Evolutionary conservation across 345 rosid genomes (phyloP).

Genomic region (Eucalyptus shirleyi): DNA sequence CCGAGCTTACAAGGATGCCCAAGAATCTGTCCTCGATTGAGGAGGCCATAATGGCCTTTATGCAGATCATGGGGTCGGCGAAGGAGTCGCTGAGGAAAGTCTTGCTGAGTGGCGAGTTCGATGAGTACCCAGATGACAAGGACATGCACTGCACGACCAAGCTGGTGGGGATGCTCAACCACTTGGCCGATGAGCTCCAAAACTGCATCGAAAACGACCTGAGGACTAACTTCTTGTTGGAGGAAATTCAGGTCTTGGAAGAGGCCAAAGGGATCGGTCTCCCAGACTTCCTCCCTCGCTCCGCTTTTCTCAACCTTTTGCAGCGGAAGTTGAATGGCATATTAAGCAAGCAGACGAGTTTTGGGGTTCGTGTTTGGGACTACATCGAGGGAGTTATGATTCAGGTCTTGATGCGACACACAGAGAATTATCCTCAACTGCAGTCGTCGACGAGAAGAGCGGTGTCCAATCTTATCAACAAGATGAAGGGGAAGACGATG

Average conservation of each 20-base stretch:
- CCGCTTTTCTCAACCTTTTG: conserved; percentile 2
- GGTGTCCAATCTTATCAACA: not conserved
- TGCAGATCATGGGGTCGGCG: conserved; percentile 21
- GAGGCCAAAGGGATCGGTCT: conserved; percentile 12
- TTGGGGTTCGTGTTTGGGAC: conserved; percentile 5
- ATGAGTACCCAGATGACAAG: conserved; percentile 19
- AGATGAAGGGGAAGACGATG: conserved; percentile 8
- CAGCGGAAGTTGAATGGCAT: conserved; percentile 4
- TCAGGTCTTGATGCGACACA: not conserved
- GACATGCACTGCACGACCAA: conserved; percentile 15
- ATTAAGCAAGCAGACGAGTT: not conserved
- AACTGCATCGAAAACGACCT: not conserved
- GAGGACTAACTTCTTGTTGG: not conserved
- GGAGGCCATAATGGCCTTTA: conserved; percentile 26
- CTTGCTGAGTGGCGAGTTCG: conserved; percentile 25
- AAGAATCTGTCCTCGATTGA: not conserved
- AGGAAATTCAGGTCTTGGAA: conserved; percentile 12
- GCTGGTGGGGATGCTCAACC: conserved; percentile 8
- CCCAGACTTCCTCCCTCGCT: conserved; percentile 12
- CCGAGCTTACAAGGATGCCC: conserved; percentile 13
- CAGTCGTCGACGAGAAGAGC: not conserved
- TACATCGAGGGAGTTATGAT: conserved; percentile 6
- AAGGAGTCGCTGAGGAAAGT: conserved; percentile 28
- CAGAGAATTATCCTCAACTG: not conserved
- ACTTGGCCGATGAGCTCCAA: not conserved